These are phyloP conservation scores for Sporothrix globosa DNA, from an alignment of 2,329 filamentous ascomycete genomes.

Conservation along the genomic window DNA sequence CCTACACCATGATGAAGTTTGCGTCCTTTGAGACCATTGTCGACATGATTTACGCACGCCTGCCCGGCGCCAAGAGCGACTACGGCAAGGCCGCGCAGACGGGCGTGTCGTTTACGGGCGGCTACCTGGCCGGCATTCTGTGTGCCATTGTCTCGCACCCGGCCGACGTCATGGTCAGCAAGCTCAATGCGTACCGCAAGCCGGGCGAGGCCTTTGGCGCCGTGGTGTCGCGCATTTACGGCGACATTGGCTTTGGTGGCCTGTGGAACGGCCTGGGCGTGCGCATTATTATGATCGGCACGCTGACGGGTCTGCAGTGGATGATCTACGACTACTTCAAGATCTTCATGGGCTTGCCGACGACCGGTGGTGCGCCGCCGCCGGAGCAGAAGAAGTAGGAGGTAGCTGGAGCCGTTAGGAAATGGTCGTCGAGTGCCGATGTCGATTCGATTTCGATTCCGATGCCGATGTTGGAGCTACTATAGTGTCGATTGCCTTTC, in stretches of 20 bases:
- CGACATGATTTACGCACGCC: constrained; percentile 75
- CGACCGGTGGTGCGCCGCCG: constrained; percentile 67
- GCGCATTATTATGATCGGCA: constrained; percentile 85
- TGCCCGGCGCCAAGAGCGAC: constrained; percentile 76
- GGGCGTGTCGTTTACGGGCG: constrained; percentile 78
- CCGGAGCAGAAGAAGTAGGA: constrained; percentile 53
- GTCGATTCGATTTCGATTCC: no score
- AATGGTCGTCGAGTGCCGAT: neutral
- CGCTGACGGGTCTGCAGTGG: constrained; percentile 84
- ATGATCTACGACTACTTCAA: constrained; percentile 94
- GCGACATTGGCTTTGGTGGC: constrained; percentile 82
- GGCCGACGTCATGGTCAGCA: constrained; percentile 88
- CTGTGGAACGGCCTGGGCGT: constrained; percentile 90
- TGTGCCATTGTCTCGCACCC: constrained; percentile 82
- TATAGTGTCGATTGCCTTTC: no score
- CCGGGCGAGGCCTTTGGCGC: constrained; percentile 76
- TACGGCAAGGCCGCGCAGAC: constrained; percentile 83
- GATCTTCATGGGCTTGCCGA: constrained; percentile 85
- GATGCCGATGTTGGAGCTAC: no score
- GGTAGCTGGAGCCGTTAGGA: neutral
- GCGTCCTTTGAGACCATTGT: constrained; percentile 90
- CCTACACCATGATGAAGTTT: constrained; percentile 92
- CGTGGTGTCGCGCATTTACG: constrained; percentile 80
- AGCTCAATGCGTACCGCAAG: constrained; percentile 79
- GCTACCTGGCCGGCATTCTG: constrained; percentile 85